A percentile compares a stretch with the other conserved stretches of the same genome.
phyloP scores from a whole-genome alignment of 805 yeast species.

The Myxozyma neotropica region DNA sequence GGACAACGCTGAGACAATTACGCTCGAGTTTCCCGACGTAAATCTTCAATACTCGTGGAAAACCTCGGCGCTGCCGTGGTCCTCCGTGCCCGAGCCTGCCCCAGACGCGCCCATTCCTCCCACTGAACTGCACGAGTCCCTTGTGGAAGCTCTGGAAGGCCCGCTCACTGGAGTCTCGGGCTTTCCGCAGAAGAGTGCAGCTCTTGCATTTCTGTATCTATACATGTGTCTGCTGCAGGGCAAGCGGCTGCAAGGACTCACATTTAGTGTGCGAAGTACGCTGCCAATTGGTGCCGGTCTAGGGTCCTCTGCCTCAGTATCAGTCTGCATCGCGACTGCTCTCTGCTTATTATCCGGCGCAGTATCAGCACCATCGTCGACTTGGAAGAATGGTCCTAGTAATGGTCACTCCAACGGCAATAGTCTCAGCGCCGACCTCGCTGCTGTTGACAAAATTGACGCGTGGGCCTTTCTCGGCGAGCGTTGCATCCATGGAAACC shows the following conservation, averaged over 20 bases:
- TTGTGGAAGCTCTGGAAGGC: slow-evolving; percentile 53
- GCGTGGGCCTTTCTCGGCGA: slow-evolving; percentile 92
- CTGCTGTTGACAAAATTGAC: slow-evolving; percentile 54
- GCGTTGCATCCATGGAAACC: slow-evolving; percentile 93
- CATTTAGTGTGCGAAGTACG: slow-evolving; percentile 74
- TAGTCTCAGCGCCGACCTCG: slow-evolving; percentile 44
- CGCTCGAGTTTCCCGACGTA: slow-evolving; percentile 84
- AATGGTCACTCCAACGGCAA: slow-evolving; percentile 61
- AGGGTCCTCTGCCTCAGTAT: slow-evolving; percentile 89
- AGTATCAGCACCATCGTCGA: slow-evolving; percentile 17
- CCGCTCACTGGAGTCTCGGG: slow-evolving; percentile 52
- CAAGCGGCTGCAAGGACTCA: slow-evolving; percentile 47
- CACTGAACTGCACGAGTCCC: slow-evolving; percentile 58
- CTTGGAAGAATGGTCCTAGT: slow-evolving; percentile 39
- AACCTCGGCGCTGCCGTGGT: slow-evolving; percentile 64
- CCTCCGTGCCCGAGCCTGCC: slow-evolving; percentile 38
- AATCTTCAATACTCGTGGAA: slow-evolving; percentile 67
- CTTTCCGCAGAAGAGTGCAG: slow-evolving; percentile 72
- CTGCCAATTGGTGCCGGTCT: slow-evolving; percentile 96
- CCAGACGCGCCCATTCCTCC: slow-evolving; percentile 20
- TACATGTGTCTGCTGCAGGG: slow-evolving; percentile 60
- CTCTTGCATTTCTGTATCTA: slow-evolving; percentile 80
- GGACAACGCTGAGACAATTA: slow-evolving; percentile 49
- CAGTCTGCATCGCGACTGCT: slow-evolving; percentile 78
- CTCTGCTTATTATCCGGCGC: slow-evolving; percentile 25